A percentile compares a stretch with the other conserved stretches of the same genome.
Conservation (phyloP, 768 basidiomycete species). For the Suillus fuscotomentosus region DNA sequence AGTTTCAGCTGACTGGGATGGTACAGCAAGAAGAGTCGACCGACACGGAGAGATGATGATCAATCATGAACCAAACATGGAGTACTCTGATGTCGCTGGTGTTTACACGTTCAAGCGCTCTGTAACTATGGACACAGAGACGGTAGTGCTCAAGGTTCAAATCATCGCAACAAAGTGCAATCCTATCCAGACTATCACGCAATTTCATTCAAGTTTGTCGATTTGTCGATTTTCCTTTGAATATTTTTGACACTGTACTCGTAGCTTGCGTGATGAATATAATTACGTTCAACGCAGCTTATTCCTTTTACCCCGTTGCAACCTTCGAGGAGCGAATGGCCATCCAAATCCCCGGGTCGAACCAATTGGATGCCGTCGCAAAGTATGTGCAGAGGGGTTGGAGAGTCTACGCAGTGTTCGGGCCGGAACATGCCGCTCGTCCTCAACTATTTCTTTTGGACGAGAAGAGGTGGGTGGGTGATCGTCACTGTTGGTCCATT, state of each 20-base stretch:
- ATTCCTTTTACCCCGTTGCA: constrained; percentile 38
- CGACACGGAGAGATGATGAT: background rate
- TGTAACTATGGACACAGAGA: background rate
- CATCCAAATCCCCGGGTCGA: constrained; percentile 15
- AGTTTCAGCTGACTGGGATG: constrained; percentile 16
- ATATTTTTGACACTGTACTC: background rate
- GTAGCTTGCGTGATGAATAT: constrained; percentile 45
- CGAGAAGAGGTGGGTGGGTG: constrained; percentile 29
- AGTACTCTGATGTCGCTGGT: constrained; percentile 2
- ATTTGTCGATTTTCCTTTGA: background rate
- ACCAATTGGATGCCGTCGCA: constrained; percentile 8
- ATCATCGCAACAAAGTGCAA: constrained; percentile 33
- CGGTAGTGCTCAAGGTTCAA: constrained; percentile 34
- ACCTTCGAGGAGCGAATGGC: constrained; percentile 36
- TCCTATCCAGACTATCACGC: constrained; percentile 37
- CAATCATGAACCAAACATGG: background rate
- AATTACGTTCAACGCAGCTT: constrained; percentile 39
- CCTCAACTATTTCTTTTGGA: constrained; percentile 17
- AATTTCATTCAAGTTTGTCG: constrained; percentile 47
- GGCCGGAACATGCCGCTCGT: background rate
- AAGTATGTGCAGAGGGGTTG: constrained; percentile 42
- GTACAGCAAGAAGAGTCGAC: constrained; percentile 10
- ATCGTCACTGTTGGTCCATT: constrained; percentile 29
- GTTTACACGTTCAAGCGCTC: constrained; percentile 26
- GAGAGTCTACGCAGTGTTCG: constrained; percentile 19